Conservation (phyloP, 116 monocot genomes). For the Phalaenopsis hybrid region DNA sequence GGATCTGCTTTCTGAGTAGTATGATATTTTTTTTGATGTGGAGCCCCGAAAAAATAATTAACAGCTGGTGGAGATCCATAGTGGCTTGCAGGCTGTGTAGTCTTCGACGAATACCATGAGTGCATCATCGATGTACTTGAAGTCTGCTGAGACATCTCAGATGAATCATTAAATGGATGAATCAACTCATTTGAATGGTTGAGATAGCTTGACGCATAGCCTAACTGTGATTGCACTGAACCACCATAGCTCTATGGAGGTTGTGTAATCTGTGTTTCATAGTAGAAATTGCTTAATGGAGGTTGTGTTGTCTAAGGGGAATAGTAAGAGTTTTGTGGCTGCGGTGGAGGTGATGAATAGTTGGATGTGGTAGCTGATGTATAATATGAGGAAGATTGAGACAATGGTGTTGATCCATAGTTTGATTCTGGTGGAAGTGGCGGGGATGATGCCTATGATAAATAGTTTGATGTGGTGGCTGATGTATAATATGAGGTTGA, state of each 20-base stretch:
- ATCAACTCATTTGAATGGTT: neutral
- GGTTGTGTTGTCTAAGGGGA: neutral
- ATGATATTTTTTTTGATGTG: neutral
- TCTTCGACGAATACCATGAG: constrained; percentile 1
- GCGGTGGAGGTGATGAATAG: neutral
- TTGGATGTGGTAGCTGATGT: neutral
- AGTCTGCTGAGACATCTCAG: neutral
- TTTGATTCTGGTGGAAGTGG: neutral
- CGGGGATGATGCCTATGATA: neutral
- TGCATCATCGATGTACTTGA: neutral
- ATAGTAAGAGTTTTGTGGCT: neutral
- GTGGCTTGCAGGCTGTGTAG: neutral
- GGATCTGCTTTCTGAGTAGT: neutral
- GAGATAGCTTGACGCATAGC: neutral
- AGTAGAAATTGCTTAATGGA: constrained; percentile 7
- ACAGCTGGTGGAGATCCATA: neutral
- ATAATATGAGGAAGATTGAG: neutral
- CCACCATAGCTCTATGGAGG: neutral
- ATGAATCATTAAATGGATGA: neutral
- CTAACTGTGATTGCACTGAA: neutral
- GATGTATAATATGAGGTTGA: neutral
- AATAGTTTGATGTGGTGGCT: neutral
- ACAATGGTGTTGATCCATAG: too few relatives aligned
- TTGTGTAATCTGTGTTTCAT: neutral
- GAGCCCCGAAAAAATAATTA: neutral